Evolutionary conservation across 768 basidiomycete species (phyloP), one percentile per base, ranked within the genome.

Genomic region (Panus rudis): DNA sequence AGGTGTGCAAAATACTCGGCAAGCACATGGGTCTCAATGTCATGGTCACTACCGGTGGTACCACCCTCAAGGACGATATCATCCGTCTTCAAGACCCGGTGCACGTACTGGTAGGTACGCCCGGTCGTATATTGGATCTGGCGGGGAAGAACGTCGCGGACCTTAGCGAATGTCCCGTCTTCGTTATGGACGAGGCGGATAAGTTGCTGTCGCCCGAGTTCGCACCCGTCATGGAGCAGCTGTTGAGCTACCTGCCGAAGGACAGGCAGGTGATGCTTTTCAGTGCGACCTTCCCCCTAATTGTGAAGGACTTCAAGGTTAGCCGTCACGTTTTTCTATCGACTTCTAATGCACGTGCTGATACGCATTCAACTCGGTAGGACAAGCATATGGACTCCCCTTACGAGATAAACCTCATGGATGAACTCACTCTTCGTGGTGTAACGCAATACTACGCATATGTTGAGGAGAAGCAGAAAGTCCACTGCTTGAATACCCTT

Each of bases 361-460:
- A 30, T n/a, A 35, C 33, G 16, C 16, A 16, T 35, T 35, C 33
- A 20, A 10, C 10, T 30, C 41, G 30, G 41, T 41, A 93, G 92
- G 90, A 92, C 59, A 92, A 94, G 68, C 87, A 97, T 70, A 97
- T 99, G 93, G 79, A 76, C 49, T 78, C 81, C 48, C 92, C 96
- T 4, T 85, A 94, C 66, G 92, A 96, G 66, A 96, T 97, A 69
- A 99, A 99, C 68, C 83, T 99, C 64, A 99, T 99, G 94, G 94
- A 99, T 56, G 94, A 99, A 74, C 83, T 99, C 49, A 99, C 94
- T 40, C 74, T 99, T 35, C 90, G 90, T 51, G 94, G 94, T 72
- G 94, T 99, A 43, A 98, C 94, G 38, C 94, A 99, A 72, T 99
- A 97, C 63, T 99, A 98, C 63, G 94, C 96, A 55, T 99, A 91